Evolutionary conservation across 805 yeast species (phyloP), one percentile per base, ranked within the genome.

Genomic region (Starmerella roubikii): DNA sequence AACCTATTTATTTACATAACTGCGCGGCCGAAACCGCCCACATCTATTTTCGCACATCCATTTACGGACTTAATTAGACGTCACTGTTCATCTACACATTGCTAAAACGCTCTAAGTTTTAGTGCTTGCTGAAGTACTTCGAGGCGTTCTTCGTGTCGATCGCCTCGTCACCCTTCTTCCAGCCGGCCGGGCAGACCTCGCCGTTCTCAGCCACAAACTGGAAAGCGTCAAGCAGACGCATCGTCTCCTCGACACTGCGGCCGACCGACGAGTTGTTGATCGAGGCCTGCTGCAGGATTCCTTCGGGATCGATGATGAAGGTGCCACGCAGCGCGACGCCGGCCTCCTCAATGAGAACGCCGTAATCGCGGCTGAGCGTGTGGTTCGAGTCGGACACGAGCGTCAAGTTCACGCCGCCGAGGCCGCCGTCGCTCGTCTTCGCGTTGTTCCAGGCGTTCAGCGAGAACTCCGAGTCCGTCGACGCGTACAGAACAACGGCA

Each of bases 151-250:
- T 42, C 31, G 54, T 49, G 52, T 78, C 78, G 69, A 85, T 84
- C 66, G 94, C 81, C 61, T 82, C 93, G 47, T 82, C 64, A 69
- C 97, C 98, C 65, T 82, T 78, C 49, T 78, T 74, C 98, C 98
- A 88, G 91, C 88, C 88, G 64, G 97, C 96, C 58, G 98, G 98
- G 72, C 96, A 86, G 53, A 88, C 98, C 71, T 93, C 95, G 71
- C 98, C 98, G 76, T 91, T 71, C 72, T 83, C 81, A 66, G 86
- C 97, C 57, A 94, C 81, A 84, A 93, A 91, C 72, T 88, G 94
- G 95, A 91, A 91, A 54, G 95, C 98, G 64, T 91, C 97, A 50
- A 91, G 75, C 61, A 91, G 76, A 78, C 98, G 86, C 62, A 84
- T 72, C 52, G 96, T 79, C 75, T 91, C 98, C 51, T 86, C 96